Evolutionary conservation across 768 basidiomycete genomes (phyloP), one percentile per base, ranked within the genome.

Genomic region (Leccinum subtestaceum): DNA sequence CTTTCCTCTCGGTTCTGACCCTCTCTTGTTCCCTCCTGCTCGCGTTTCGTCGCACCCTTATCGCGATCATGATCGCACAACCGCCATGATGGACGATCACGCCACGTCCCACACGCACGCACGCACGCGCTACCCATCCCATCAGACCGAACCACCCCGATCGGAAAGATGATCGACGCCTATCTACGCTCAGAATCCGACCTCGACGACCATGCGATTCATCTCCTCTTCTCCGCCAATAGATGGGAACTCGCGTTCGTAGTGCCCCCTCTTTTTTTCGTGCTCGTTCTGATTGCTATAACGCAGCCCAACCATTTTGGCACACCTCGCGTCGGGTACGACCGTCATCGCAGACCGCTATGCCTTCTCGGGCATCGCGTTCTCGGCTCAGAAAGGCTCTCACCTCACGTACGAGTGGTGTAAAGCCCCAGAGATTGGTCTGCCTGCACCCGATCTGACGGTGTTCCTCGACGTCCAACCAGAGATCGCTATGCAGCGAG

Each of bases 171-270:
- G 87, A 98, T 99, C 66, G 89, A 98, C 74, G 81, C 87, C 27
- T 99, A 98, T 72, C 80, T 99, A 56, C 85, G 84, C 50, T 90
- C 89, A 13, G 74, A 91, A 53, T 81, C 89, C 13, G 93, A 98
- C 13, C 80, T 99, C 52, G 94, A 96, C 72, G 95, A 98, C 75
- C 89, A 80, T 60, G 91, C 88, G 2, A 87, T 98, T 52, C 96
- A 98, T 70, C 84, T 98, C 3, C 82, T 99, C 57, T 98, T 99
- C 79, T 88, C 93, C 47, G 97, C 95, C 2, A 99, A 99, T 70
- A 83, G 96, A 36, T 98, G 97, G 97, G 95, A 98, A 71, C 83
- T 89, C 61, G 88, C 89, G 92, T 96, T 68, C 56, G 84, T 78
- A 15, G 29, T 29, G 0, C 12, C 12, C 32, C 32, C 4, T 10